These are phyloP conservation scores for Tulasnella sp. DNA, from an alignment of 768 basidiomycete species.

Conservation along the genomic window DNA sequence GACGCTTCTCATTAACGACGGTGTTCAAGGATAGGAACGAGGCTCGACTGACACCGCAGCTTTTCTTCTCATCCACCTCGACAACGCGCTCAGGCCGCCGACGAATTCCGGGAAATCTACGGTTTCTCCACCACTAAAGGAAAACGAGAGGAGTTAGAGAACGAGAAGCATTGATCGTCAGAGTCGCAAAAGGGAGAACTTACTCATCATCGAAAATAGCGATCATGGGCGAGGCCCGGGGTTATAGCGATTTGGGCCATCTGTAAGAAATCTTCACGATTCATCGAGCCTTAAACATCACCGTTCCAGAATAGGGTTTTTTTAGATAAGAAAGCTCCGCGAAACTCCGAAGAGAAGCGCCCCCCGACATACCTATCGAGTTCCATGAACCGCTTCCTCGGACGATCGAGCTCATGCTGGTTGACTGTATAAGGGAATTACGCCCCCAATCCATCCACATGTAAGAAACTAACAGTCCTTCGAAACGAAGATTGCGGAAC, in stretches of 20 bases:
- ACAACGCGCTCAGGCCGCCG: conserved; percentile 97
- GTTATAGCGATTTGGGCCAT: conserved; percentile 98
- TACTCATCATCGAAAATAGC: conserved; percentile 99
- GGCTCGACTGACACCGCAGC: conserved; percentile 66
- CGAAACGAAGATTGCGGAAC: neutral
- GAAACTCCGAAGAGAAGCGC: neutral
- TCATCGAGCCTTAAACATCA: conserved; percentile 96
- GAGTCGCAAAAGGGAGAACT: conserved; percentile 37
- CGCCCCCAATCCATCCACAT: neutral
- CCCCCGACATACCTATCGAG: conserved; percentile 71
- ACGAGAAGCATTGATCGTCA: too few relatives aligned
- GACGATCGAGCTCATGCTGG: conserved; percentile 83
- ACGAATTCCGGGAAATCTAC: conserved; percentile 97
- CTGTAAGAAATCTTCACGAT: conserved; percentile 96
- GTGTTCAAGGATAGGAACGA: neutral
- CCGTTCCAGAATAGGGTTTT: conserved; percentile 39
- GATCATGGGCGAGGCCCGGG: conserved; percentile 95
- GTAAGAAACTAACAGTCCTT: too few relatives aligned
- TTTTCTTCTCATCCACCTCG: conserved; percentile 98
- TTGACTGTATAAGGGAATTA: conserved; percentile 59
- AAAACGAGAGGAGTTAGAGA: neutral
- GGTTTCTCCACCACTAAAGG: conserved; percentile 87
- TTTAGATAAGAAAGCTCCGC: neutral
- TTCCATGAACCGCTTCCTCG: conserved; percentile 99
- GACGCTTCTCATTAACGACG: conserved; percentile 6